A percentile compares a stretch with the other conserved stretches of the same genome.
Conservation (phyloP, 768 basidiomycete species). For the Lentinus tigrinus region DNA sequence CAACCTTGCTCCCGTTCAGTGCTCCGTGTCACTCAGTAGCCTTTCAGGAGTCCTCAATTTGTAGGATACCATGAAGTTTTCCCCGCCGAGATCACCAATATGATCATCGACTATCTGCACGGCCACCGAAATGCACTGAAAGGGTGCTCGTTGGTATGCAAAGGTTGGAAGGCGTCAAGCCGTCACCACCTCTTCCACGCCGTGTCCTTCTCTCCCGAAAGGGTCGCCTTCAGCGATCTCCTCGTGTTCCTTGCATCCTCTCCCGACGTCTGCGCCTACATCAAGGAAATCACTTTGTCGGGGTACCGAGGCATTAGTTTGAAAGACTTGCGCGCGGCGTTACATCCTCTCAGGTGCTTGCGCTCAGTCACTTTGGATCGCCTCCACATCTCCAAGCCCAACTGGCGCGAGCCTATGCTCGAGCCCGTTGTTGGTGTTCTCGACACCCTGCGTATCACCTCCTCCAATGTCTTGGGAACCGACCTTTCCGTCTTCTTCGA, state of each 20-base stretch:
- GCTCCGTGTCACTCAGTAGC: no score
- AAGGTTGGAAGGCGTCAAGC: constrained; percentile 26
- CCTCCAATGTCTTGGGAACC: no score
- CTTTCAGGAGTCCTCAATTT: no score
- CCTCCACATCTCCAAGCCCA: neutral
- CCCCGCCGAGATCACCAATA: constrained; percentile 19
- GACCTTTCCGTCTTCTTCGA: no score
- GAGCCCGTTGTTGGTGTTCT: no score
- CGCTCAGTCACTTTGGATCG: neutral
- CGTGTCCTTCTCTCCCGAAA: neutral
- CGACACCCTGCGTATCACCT: no score
- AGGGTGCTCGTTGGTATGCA: constrained; percentile 32
- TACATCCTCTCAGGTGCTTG: neutral
- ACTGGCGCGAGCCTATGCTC: no score
- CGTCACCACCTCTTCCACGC: constrained; percentile 20
- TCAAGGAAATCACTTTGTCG: neutral
- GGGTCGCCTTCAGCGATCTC: neutral
- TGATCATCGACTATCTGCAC: constrained; percentile 31
- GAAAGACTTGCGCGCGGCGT: neutral
- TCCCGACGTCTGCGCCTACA: neutral
- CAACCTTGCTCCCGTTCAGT: no score
- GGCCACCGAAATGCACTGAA: constrained; percentile 28
- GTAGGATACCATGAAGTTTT: neutral
- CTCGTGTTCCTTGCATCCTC: neutral
- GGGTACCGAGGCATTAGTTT: neutral